Conservation (phyloP, 768 basidiomycete genomes). For the Hortiboletus campestris region DNA sequence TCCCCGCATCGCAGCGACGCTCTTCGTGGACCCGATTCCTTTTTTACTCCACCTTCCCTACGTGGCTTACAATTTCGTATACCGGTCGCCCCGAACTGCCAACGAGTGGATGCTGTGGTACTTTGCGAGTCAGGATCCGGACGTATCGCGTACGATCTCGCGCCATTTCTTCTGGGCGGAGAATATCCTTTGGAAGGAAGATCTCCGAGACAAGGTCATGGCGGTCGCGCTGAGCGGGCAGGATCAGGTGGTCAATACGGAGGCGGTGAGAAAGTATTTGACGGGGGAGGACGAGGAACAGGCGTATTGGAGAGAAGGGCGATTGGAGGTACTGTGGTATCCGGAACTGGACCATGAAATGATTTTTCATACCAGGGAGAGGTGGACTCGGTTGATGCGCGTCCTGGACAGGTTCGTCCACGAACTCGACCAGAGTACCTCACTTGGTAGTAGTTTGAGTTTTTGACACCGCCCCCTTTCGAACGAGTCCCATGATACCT, state of each 20-base stretch:
- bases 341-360: slow-evolving; percentile 41
- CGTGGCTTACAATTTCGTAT: slow-evolving; percentile 67
- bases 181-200: slow-evolving; percentile 58
- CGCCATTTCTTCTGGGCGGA: slow-evolving; percentile 69
- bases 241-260: slow-evolving; percentile 45
- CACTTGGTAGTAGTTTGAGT: neutral
- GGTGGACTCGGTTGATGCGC: slow-evolving; percentile 29
- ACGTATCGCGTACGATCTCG: slow-evolving; percentile 55
- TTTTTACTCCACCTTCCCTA: slow-evolving; percentile 60
- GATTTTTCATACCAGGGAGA: slow-evolving; percentile 34
- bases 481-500: neutral
- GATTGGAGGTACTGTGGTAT: slow-evolving; percentile 41
- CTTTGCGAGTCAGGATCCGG: slow-evolving; percentile 62
- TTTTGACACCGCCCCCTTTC: neutral
- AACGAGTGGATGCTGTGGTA: slow-evolving; percentile 71
- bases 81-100: slow-evolving; percentile 49
- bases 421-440: neutral
- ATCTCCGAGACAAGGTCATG: slow-evolving; percentile 36
- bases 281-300: slow-evolving; percentile 29
- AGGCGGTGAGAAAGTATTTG: slow-evolving; percentile 38
- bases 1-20: slow-evolving; percentile 39
- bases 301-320: slow-evolving; percentile 28
- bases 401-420: slow-evolving; percentile 34
- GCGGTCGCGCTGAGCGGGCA: slow-evolving; percentile 38
- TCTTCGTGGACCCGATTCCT: slow-evolving; percentile 66